Percentiles rank a stretch among this genome's conserved stretches.
Evolutionary conservation across 2,329 filamentous ascomycete genomes (phyloP).

Genomic region (Diaporthe aspalathi): DNA sequence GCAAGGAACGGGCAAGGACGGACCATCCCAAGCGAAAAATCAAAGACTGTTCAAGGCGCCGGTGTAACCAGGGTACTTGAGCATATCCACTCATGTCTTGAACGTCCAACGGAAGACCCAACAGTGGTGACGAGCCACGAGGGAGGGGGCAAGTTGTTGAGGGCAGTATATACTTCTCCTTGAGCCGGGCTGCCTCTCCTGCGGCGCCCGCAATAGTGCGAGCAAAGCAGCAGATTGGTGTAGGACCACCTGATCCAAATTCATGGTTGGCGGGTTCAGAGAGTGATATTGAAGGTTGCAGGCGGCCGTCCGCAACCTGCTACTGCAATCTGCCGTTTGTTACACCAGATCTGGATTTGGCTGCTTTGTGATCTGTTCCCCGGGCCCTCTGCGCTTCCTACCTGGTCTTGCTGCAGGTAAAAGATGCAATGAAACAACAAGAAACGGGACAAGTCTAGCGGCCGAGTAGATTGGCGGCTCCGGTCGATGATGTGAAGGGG

Average conservation of each 20-base stretch:
- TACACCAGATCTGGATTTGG: slow-evolving; percentile 40
- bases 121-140: slow-evolving; percentile 31
- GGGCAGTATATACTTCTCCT: slow-evolving; percentile 32
- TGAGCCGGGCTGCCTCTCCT: slow-evolving; percentile 30
- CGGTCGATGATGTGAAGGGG: neutral
- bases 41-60: slow-evolving; percentile 37
- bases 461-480: slow-evolving; percentile 25
- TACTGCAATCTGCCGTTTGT: slow-evolving; percentile 41
- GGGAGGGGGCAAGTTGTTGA: slow-evolving; percentile 5
- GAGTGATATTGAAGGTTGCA: slow-evolving; percentile 37
- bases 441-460: slow-evolving; percentile 25
- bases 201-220: slow-evolving; percentile 15
- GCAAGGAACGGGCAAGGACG: slow-evolving; percentile 34
- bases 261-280: slow-evolving; percentile 38
- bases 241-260: slow-evolving; percentile 39
- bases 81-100: slow-evolving; percentile 40
- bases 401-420: slow-evolving; percentile 26
- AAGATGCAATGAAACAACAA: slow-evolving; percentile 33
- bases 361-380: slow-evolving; percentile 26
- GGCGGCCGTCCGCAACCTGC: slow-evolving; percentile 37
- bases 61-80: slow-evolving; percentile 37
- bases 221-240: slow-evolving; percentile 30
- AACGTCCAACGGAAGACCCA: slow-evolving; percentile 30
- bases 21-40: slow-evolving; percentile 40
- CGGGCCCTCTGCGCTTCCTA: slow-evolving; percentile 12